phyloP scores from a whole-genome alignment of 106 monocot genomes.

The Platanthera guangdongensis region DNA sequence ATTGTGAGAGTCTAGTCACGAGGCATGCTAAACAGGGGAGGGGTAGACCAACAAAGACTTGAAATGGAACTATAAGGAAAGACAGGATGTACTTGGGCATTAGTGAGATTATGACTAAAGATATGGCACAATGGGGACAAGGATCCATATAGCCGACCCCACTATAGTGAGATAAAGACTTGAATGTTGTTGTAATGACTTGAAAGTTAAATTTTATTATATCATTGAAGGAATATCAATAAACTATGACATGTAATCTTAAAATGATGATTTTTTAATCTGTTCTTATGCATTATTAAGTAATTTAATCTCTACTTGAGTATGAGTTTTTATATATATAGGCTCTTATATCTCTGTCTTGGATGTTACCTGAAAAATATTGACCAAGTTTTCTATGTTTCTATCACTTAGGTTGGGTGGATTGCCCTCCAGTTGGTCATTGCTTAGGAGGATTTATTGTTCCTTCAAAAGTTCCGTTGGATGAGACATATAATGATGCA shows the following conservation, averaged over 20 bases:
- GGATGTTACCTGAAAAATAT: neutral
- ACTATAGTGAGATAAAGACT: no score
- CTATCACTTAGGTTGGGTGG: slow-evolving; percentile 67
- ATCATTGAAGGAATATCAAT: neutral
- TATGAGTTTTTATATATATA: neutral
- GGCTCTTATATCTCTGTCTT: neutral
- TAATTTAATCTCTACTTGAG: neutral
- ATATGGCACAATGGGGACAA: no score
- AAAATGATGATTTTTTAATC: neutral
- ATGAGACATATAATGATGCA: slow-evolving; percentile 77
- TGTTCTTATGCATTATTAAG: no score
- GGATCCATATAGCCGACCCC: no score
- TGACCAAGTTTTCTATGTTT: neutral
- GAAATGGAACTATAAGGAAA: no score
- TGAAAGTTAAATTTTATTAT: no score
- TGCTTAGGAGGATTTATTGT: slow-evolving; percentile 53
- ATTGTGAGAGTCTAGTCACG: no score
- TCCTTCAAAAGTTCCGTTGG: slow-evolving; percentile 96
- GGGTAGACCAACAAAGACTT: no score
- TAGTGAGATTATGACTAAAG: no score
- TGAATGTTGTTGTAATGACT: no score
- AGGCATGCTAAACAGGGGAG: no score
- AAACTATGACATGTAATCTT: neutral
- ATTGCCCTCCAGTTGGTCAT: slow-evolving; percentile 78
- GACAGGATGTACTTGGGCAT: no score